Base-by-base conservation (phyloP, 805 yeast species). In the Metschnikowia matae region DNA sequence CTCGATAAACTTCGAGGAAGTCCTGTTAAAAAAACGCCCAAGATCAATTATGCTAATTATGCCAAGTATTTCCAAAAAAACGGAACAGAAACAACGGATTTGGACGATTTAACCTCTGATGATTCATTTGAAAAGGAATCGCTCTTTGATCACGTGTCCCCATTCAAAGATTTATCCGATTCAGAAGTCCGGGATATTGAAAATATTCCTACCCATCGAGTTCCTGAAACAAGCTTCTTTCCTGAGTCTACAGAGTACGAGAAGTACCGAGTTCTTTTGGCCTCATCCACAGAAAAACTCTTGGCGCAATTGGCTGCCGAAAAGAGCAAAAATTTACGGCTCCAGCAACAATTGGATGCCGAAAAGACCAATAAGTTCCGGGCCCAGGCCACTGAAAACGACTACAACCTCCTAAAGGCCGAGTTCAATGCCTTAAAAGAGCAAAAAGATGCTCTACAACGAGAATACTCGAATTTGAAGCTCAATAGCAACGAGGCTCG, bases 271-370 rank as follows among this genome's bases (percentile, higher is more conserved):
- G 52, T 55, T 23, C 54, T 68, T 6, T 58, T 69, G 38, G 49
- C 60, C 3, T 53, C 65, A 10, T 63, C 72, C 4, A 60, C 69
- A 6, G 62, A 63, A 14, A 67, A 63, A 52, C 54, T 69, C 29
- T 52, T 63, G 31, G 43, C 46, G 38, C 57, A 56, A 39, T 55
- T 63, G 51, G 26, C 46, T 2, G 52, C 40, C 23, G 55, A 46
- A 29, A 26, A 46, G 26, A 46, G 34, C 14, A 39, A 31, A n/a
- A 37, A 15, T 8, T 31, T 14, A 21, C 50, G 32, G 32, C 44
- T 53, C 13, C 45, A 44, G 41, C 36, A 40, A 18, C 48, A 50
- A 29, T 26, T 54, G n/a, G 53, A 44, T 21, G 48, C 46, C n/a
- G 26, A 44, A 13, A 26, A 18, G 7, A 26, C 23, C 17, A 36